Percentiles rank a stretch among this genome's conserved stretches.
Evolutionary conservation across 2,329 filamentous ascomycete genomes (phyloP).

Genomic region (Aspergillus brasiliensis): DNA sequence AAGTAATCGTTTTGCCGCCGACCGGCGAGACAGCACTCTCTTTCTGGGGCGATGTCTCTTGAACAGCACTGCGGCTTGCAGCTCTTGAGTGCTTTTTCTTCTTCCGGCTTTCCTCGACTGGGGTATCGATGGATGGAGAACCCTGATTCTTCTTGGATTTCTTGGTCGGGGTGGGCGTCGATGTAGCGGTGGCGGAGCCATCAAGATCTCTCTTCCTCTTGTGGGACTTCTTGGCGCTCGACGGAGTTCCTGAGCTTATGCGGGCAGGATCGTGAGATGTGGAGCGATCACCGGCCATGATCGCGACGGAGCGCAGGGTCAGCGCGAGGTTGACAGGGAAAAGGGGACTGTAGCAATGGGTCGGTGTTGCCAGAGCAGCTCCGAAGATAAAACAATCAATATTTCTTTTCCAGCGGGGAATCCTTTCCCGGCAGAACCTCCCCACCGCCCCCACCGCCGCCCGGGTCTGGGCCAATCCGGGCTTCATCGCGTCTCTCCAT

Average conservation of each 20-base stretch:
- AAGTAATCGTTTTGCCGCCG: conserved; percentile 28
- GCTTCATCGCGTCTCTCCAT: conserved; percentile 3
- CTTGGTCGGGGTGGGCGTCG: conserved; percentile 40
- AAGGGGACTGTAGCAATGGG: conserved; percentile 14
- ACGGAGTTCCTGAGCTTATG: conserved; percentile 19
- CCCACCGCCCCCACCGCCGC: conserved; percentile 24
- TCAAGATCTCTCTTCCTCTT: conserved; percentile 40
- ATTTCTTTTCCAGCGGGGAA: conserved; percentile 26
- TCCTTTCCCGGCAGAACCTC: conserved; percentile 30
- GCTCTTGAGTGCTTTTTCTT: conserved; percentile 27
- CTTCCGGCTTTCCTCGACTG: conserved; percentile 36
- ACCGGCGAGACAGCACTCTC: conserved; percentile 32
- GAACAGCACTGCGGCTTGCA: conserved; percentile 29
- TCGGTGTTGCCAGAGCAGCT: conserved; percentile 22
- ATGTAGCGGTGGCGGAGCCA: conserved; percentile 23
- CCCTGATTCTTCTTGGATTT: conserved; percentile 37
- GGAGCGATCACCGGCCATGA: conserved; percentile 52
- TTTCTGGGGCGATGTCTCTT: conserved; percentile 34
- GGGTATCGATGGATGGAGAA: conserved; percentile 15
- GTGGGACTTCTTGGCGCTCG: conserved; percentile 28
- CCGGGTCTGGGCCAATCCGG: conserved; percentile 19
- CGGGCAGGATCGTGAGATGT: conserved; percentile 49
- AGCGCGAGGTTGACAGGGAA: conserved; percentile 2
- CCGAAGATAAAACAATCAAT: conserved; percentile 7
- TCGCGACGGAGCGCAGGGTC: conserved; percentile 18